phyloP scores from a whole-genome alignment of 306 rosid species.

The Cucurbita pepo region DNA sequence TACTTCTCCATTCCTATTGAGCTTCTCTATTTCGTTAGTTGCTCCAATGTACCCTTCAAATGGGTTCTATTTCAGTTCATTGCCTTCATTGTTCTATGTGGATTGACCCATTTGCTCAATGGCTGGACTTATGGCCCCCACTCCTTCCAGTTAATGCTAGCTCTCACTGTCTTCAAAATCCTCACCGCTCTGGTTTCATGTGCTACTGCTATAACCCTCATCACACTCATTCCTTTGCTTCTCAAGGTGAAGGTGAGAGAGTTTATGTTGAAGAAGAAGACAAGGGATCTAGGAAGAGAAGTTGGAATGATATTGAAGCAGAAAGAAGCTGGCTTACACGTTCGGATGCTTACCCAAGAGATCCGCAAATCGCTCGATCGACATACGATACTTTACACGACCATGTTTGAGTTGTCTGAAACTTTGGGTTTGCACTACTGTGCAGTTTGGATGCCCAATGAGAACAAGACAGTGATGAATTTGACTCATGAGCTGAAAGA shows the following conservation, averaged over 20 bases:
- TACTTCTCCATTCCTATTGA: conserved; percentile 95
- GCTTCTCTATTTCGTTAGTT: conserved; percentile 82
- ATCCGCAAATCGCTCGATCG: conserved; percentile 91
- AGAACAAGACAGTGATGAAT: conserved; percentile 62
- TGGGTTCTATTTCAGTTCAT: conserved; percentile 94
- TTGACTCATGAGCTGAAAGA: conserved; percentile 70
- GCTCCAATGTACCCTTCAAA: conserved; percentile 97
- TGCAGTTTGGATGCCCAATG: conserved; percentile 99
- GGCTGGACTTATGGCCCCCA: conserved; percentile 99
- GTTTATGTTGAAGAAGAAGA: conserved; percentile 91
- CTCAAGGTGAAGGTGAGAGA: conserved; percentile 98
- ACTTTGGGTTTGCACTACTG: conserved; percentile 83
- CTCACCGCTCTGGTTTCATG: conserved; percentile 96
- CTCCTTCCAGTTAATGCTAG: conserved; percentile 93
- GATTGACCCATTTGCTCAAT: conserved; percentile 84
- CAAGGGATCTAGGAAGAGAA: conserved; percentile 97
- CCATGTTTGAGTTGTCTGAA: conserved; percentile 83
- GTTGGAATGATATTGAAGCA: conserved; percentile 78
- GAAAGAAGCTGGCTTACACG: conserved; percentile 79
- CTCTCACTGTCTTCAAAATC: conserved; percentile 83
- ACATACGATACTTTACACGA: conserved; percentile 71
- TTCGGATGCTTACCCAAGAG: conserved; percentile 96
- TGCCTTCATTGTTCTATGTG: conserved; percentile 90
- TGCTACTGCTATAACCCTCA: conserved; percentile 90
- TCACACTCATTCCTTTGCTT: conserved; percentile 88